Evolutionary conservation across 768 basidiomycete species (phyloP).

Genomic region (Russula vinacea): DNA sequence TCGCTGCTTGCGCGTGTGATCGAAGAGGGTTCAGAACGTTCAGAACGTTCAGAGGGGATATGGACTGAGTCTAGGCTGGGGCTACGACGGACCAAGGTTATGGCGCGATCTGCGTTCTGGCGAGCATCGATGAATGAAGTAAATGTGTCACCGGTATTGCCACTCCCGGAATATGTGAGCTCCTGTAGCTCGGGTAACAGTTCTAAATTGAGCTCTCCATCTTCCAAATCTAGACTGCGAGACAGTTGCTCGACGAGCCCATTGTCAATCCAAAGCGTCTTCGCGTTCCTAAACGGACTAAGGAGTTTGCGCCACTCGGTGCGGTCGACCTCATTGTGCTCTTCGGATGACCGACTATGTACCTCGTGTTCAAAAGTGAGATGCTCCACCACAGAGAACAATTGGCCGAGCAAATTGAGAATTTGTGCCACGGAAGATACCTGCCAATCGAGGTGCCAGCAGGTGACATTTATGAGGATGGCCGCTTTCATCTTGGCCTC

Average conservation of each 20-base stretch:
- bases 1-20: too few relatives aligned
- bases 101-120: background rate
- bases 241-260: background rate
- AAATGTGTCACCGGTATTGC: background rate
- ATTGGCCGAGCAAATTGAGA: background rate
- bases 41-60: too few relatives aligned
- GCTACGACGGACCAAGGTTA: background rate
- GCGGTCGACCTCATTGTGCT: background rate
- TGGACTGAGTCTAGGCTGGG: too few relatives aligned
- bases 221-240: background rate
- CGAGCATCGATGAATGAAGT: too few relatives aligned
- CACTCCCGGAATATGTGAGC: background rate
- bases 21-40: too few relatives aligned
- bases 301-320: background rate
- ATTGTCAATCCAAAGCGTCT: background rate
- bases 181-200: background rate
- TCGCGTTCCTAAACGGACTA: background rate
- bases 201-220: background rate
- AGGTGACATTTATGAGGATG: background rate
- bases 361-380: background rate
- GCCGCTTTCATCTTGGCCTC: too few relatives aligned
- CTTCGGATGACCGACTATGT: too few relatives aligned
- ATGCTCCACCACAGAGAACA: background rate
- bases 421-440: background rate
- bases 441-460: background rate